Evolutionary conservation across 108 stramenopile genomes (phyloP), one percentile per base, ranked within the genome.

Genomic region (Cyclotella baltica): DNA sequence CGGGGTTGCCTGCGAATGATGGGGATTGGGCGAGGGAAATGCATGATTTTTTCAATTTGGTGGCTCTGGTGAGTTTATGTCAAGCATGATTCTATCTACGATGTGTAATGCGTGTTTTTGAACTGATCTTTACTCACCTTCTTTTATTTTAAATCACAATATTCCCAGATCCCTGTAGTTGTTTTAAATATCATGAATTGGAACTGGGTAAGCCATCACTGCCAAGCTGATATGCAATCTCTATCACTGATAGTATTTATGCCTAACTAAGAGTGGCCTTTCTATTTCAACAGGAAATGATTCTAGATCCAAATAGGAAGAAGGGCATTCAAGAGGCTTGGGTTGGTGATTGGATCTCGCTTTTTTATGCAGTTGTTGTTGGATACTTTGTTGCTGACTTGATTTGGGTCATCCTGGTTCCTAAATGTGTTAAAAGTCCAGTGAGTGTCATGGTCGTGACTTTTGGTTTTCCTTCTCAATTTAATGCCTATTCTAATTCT

Each of bases 21-120:
- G 87, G 88, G 36, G 88, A 96, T 65, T 88, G 74, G 75, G 80
- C 85, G 9, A 72, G 93, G 55, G 93, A 94, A 72, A 36, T 76
- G 13, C 95, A 96, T 62, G 95, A 96, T 77, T 94, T 92, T 70
- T 96, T 93, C 84, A 96, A 96, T 72, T 65, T 96, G 20, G 84
- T 96, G 48, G 85, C 88, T 2, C 63, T 96, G 56, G 87, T 87
- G 82, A 48, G 87, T 80, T 1, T 40, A 27, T 34, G 53, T 36
- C 15, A 28, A 29, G 23, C 62, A 25, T 30, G 36, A 33, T 48
- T 50, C 37, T 27, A 61, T 37, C n/a, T 28, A 50, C 34, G 37
- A 9, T 30, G 28, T 50, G 15, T 63, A 18, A n/a, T 62, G 23
- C 33, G 5, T 62, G n/a, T n/a, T n/a, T n/a, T n/a, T 37, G 36